These are phyloP conservation scores for Amanita polypyramis DNA, from an alignment of 768 basidiomycete species.

Conservation along the genomic window DNA sequence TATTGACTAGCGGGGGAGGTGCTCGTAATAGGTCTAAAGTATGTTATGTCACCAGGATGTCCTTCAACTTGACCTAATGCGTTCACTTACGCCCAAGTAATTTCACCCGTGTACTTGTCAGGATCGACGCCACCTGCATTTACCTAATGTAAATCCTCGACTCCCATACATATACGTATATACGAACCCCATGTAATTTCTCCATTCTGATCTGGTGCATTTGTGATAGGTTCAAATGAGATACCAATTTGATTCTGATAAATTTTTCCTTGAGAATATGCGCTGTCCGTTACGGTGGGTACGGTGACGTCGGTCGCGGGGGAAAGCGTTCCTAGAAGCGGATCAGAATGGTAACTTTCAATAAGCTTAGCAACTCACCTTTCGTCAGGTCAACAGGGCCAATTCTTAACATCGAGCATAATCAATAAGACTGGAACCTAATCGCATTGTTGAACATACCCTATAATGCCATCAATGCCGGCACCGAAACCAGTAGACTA, in stretches of 20 bases:
- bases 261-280: conserved; percentile 31
- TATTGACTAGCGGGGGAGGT: conserved; percentile 35
- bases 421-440: conserved; percentile 4
- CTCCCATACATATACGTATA: conserved; percentile 13
- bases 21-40: conserved; percentile 31
- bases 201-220: conserved; percentile 28
- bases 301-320: conserved; percentile 21
- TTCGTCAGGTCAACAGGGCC: conserved; percentile 50
- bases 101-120: conserved; percentile 30
- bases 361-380: conserved; percentile 17
- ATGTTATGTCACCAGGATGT: neutral
- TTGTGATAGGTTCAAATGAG: conserved; percentile 40
- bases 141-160: conserved; percentile 10
- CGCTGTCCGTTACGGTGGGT: conserved; percentile 50
- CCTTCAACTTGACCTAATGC: neutral
- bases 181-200: conserved; percentile 42
- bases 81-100: conserved; percentile 29
- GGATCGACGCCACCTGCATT: conserved; percentile 32
- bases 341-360: neutral
- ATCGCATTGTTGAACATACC: conserved; percentile 25
- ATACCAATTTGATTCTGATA: conserved; percentile 33
- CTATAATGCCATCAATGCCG: conserved; percentile 55
- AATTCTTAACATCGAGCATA: conserved; percentile 26
- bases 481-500: conserved; percentile 32
- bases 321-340: conserved; percentile 21